Evolutionary conservation across 179 eudicot genomes (phyloP).

Genomic region (Sideroxylon spinosum): DNA sequence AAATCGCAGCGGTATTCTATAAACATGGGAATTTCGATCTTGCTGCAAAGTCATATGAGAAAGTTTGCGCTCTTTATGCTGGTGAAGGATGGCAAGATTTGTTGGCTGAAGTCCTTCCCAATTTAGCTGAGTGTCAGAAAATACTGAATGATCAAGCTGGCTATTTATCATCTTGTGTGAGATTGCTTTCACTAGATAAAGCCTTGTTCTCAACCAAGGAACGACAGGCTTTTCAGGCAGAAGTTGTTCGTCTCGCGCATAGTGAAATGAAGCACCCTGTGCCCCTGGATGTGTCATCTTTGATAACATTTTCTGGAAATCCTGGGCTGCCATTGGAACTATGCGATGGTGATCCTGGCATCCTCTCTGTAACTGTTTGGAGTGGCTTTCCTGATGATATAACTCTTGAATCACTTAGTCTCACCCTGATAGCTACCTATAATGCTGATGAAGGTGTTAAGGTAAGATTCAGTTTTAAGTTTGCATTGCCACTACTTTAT

Average conservation of each 20-base stretch:
- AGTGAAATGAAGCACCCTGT: slow-evolving; percentile 94
- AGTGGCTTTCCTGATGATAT: slow-evolving; percentile 99
- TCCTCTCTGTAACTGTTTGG: slow-evolving; percentile 74
- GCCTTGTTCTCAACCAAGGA: slow-evolving; percentile 75
- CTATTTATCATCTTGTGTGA: slow-evolving; percentile 89
- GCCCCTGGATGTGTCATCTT: slow-evolving; percentile 88
- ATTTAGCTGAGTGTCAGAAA: slow-evolving; percentile 94
- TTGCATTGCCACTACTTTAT: not conserved
- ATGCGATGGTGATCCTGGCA: slow-evolving; percentile 96
- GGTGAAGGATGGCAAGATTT: slow-evolving; percentile 99
- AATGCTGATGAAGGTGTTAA: slow-evolving; percentile 96
- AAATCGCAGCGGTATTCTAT: slow-evolving; percentile 80
- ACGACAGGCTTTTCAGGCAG: slow-evolving; percentile 85
- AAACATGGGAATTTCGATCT: slow-evolving; percentile 75
- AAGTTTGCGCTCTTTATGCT: slow-evolving; percentile 94
- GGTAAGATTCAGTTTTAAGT: slow-evolving; percentile 34
- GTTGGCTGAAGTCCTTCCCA: slow-evolving; percentile 93
- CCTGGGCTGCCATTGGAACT: slow-evolving; percentile 78
- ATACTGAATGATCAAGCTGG: slow-evolving; percentile 90
- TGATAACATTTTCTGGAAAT: slow-evolving; percentile 88
- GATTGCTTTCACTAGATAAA: slow-evolving; percentile 82
- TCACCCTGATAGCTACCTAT: slow-evolving; percentile 75
- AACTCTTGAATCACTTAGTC: slow-evolving; percentile 90
- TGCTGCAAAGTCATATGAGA: slow-evolving; percentile 89
- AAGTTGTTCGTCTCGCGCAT: slow-evolving; percentile 80